phyloP scores from a whole-genome alignment of 2,329 filamentous ascomycete species.

The Cordyceps farinosa region DNA sequence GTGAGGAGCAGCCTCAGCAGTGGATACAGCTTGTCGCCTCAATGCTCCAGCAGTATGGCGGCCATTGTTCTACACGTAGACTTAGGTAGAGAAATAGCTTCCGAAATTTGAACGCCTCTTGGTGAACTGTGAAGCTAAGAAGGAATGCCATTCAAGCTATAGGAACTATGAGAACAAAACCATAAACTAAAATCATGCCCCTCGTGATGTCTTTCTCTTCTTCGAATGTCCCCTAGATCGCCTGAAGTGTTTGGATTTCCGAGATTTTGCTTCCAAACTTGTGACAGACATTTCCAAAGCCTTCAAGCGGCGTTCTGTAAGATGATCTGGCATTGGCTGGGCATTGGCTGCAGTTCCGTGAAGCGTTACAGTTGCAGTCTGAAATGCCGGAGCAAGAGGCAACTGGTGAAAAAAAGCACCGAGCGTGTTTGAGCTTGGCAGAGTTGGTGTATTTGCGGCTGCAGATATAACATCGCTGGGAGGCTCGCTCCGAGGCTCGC shows the following conservation, averaged over 20 bases:
- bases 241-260: not conserved
- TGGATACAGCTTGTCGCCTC: constrained; percentile 57
- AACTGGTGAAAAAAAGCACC: not conserved
- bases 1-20: constrained; percentile 59
- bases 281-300: not conserved
- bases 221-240: not conserved
- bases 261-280: not conserved
- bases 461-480: not conserved
- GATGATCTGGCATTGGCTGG: not conserved
- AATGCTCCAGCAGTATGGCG: not conserved
- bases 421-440: not conserved
- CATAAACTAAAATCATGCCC: not conserved
- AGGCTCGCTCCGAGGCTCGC: not conserved
- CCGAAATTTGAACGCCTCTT: too few relatives aligned
- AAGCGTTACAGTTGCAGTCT: not conserved
- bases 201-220: not conserved
- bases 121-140: not conserved
- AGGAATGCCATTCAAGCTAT: not conserved
- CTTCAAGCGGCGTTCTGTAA: not conserved
- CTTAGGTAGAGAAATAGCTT: too few relatives aligned
- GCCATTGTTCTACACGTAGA: not conserved
- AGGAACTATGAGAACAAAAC: not conserved
- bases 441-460: not conserved
- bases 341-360: not conserved
- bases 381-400: not conserved